These are phyloP conservation scores for Pseudodiploospora longispora DNA, from an alignment of 2,329 filamentous ascomycete genomes.

Conservation along the genomic window DNA sequence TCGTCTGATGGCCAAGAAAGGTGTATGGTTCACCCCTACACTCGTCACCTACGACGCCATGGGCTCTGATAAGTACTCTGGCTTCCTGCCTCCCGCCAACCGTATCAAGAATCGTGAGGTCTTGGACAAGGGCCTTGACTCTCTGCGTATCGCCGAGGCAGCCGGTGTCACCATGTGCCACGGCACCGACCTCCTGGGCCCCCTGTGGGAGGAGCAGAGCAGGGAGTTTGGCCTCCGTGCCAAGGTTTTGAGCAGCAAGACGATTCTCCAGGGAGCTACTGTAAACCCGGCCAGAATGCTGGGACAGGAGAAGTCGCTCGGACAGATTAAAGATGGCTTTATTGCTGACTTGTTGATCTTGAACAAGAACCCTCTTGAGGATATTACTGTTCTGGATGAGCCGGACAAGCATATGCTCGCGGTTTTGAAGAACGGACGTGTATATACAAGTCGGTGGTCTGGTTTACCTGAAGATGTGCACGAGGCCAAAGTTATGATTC, in stretches of 20 bases:
- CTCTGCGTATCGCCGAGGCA: constrained; percentile 39
- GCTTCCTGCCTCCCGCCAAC: constrained; percentile 35
- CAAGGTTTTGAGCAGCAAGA: constrained; percentile 13
- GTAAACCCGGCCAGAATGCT: constrained; percentile 44
- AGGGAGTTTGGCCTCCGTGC: constrained; percentile 24
- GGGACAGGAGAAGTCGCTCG: constrained; percentile 36
- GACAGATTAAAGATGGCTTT: constrained; percentile 41
- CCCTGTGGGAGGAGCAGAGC: constrained; percentile 22
- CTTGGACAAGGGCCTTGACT: constrained; percentile 35
- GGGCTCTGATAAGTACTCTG: constrained; percentile 32
- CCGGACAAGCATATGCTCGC: constrained; percentile 39
- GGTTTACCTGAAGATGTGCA: constrained; percentile 10
- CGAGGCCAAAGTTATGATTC: not conserved
- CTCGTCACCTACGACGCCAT: constrained; percentile 44
- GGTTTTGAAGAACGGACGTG: constrained; percentile 46
- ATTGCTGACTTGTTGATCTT: constrained; percentile 46
- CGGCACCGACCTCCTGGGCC: constrained; percentile 34
- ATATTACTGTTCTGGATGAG: constrained; percentile 41
- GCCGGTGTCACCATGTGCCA: constrained; percentile 49
- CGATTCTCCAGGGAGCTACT: constrained; percentile 23
- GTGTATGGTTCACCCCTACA: constrained; percentile 45
- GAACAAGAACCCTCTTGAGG: constrained; percentile 44
- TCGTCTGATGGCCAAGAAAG: constrained; percentile 39
- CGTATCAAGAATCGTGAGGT: constrained; percentile 44
- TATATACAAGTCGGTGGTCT: constrained; percentile 22